Conservation (phyloP, 768 basidiomycete genomes). For the Termitomyces heimii region DNA sequence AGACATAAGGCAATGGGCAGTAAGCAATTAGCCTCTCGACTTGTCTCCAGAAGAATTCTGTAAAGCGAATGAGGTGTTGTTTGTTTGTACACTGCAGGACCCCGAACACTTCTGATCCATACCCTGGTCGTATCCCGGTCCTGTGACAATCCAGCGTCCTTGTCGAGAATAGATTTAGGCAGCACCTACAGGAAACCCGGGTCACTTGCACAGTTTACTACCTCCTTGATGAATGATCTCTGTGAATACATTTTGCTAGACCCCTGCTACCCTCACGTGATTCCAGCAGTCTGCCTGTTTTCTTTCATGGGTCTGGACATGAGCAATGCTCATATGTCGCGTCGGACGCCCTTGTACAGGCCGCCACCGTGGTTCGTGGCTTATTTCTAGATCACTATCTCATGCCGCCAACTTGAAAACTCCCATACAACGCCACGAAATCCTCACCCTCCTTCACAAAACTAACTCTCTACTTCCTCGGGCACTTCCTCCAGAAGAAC, state of each 20-base stretch:
- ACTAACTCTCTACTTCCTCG: conserved; percentile 39
- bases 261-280: conserved; percentile 1
- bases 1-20: conserved; percentile 39
- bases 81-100: conserved; percentile 10
- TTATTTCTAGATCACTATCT: background rate
- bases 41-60: conserved; percentile 3
- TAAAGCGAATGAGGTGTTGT: conserved; percentile 5
- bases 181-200: background rate
- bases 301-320: background rate
- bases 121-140: background rate
- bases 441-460: conserved; percentile 46
- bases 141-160: background rate
- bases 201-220: background rate
- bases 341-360: conserved; percentile 1
- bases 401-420: background rate
- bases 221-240: background rate
- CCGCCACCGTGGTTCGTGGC: background rate
- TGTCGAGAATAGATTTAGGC: background rate
- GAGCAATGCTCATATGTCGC: conserved; percentile 15
- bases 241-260: background rate
- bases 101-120: background rate
- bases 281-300: background rate
- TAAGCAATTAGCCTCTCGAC: background rate
- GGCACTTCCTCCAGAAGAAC: conserved; percentile 23
- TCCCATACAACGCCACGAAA: conserved; percentile 13